These are phyloP conservation scores for Guadua angustifolia DNA, from an alignment of 176 grass and related monocot genomes.

Conservation along the genomic window DNA sequence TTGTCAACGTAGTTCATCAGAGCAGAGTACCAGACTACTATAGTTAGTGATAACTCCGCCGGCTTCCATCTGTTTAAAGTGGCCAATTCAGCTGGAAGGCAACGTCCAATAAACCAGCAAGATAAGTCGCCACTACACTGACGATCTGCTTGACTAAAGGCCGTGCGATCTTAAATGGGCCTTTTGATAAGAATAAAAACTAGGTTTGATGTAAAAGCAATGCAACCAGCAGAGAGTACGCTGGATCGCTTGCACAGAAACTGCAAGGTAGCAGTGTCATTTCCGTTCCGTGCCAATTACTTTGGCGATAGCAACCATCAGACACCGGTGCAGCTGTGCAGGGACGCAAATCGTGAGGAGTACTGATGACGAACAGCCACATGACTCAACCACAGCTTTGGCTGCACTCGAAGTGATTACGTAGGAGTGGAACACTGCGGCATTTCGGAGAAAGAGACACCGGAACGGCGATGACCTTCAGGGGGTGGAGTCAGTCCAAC, in stretches of 20 bases:
- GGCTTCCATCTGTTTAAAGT: too few relatives aligned
- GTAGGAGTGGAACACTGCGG: not conserved
- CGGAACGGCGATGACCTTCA: not conserved
- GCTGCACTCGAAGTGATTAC: not conserved
- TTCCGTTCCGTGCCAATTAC: not conserved
- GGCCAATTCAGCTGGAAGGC: too few relatives aligned
- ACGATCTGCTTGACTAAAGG: conserved; percentile 13
- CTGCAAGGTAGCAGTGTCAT: not conserved
- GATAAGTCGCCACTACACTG: not conserved
- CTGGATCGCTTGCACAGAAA: not conserved
- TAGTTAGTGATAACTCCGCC: not conserved
- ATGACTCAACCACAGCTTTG: not conserved
- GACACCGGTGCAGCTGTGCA: not conserved
- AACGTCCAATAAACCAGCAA: too few relatives aligned
- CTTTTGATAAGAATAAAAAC: not conserved
- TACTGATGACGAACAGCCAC: not conserved
- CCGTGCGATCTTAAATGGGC: conserved; percentile 19
- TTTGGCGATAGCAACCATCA: not conserved
- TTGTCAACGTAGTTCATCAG: not conserved
- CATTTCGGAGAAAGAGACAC: too few relatives aligned
- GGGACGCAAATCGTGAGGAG: not conserved
- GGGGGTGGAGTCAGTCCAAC: too few relatives aligned
- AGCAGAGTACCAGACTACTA: not conserved
- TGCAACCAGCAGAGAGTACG: not conserved
- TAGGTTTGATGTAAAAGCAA: not conserved